Evolutionary conservation across 768 basidiomycete genomes (phyloP).

Genomic region (Stropharia rugosoannulata): DNA sequence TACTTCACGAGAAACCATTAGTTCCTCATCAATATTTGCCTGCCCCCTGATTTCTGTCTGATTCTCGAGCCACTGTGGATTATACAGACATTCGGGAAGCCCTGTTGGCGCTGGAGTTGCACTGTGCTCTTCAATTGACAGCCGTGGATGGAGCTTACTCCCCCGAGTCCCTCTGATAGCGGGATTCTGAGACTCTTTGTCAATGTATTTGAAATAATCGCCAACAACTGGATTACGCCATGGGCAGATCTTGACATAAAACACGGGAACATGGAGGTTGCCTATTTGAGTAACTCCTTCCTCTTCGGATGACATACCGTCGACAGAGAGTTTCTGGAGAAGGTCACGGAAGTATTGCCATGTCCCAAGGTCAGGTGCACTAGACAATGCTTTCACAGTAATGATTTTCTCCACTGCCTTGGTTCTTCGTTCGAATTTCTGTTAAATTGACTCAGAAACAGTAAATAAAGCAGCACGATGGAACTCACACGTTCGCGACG

Average conservation of each 20-base stretch:
- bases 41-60: neutral
- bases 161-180: neutral
- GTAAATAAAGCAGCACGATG: neutral
- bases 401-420: neutral
- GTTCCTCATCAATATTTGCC: neutral
- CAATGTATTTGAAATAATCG: neutral
- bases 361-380: neutral
- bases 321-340: neutral
- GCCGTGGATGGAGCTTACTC: neutral
- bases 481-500: neutral
- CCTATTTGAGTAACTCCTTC: neutral
- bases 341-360: neutral
- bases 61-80: neutral
- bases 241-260: neutral
- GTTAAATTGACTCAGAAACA: neutral
- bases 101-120: neutral
- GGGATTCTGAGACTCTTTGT: neutral
- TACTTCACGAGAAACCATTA: neutral
- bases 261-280: neutral
- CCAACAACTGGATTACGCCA: neutral
- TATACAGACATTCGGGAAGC: neutral
- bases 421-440: neutral
- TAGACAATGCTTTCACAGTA: neutral
- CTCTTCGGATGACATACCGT: slow-evolving; percentile 1
- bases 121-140: neutral